phyloP scores from a whole-genome alignment of 1,284 basidiomycete species.

The Meripilus lineatus region DNA sequence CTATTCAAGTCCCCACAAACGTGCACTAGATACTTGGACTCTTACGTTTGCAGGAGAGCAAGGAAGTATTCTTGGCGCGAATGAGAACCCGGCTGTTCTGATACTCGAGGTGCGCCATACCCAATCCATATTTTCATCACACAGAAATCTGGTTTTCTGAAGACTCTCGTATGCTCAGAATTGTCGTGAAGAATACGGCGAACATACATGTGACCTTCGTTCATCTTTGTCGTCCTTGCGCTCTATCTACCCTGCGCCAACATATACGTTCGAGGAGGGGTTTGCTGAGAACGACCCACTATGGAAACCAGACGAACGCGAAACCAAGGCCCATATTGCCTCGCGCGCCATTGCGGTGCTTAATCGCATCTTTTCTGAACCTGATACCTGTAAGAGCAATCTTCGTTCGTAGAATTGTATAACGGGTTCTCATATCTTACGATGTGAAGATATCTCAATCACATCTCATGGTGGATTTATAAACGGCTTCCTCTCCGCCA shows the following conservation, averaged over 20 bases:
- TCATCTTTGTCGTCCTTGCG: conserved; percentile 49
- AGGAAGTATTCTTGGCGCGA: too few relatives aligned
- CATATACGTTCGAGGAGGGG: conserved; percentile 57
- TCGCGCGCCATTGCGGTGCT: conserved; percentile 52
- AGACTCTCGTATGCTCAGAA: conserved; percentile 35
- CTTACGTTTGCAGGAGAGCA: conserved; percentile 70
- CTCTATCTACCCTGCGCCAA: conserved; percentile 44
- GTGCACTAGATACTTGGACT: conserved; percentile 66
- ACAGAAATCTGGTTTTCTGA: too few relatives aligned
- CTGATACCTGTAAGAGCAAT: too few relatives aligned
- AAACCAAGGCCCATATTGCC: conserved; percentile 53
- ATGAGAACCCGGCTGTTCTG: conserved; percentile 12
- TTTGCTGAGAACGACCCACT: conserved; percentile 72
- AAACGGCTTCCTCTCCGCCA: conserved; percentile 42
- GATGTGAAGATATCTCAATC: conserved; percentile 62
- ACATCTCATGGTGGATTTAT: conserved; percentile 63
- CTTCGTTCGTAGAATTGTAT: too few relatives aligned
- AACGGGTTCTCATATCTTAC: too few relatives aligned
- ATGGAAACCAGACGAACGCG: conserved; percentile 64
- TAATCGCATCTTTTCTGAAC: too few relatives aligned
- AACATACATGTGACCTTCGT: conserved; percentile 74
- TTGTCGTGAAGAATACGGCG: conserved; percentile 63
- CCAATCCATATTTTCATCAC: too few relatives aligned
- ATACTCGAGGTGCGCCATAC: conserved; percentile 28
- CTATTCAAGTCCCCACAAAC: conserved; percentile 70